These are phyloP conservation scores for Azolla pinnata DNA, from an alignment of 75 land plant species.

Conservation along the genomic window DNA sequence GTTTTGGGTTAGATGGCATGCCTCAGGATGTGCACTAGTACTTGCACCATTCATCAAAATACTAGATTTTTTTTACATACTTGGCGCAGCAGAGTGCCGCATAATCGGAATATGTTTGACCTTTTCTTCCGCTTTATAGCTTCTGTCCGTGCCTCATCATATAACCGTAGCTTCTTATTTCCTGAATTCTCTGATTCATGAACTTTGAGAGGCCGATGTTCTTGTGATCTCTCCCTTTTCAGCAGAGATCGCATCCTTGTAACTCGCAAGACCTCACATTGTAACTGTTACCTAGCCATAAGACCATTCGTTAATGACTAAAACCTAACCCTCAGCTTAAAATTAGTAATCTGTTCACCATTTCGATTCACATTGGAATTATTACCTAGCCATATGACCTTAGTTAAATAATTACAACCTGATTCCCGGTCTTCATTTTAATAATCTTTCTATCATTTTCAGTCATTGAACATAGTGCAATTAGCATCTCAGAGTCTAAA, in stretches of 20 bases:
- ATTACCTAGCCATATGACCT: too few relatives aligned
- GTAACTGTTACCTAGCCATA: conserved; percentile 17
- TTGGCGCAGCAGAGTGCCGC: conserved; percentile 27
- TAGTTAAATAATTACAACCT: too few relatives aligned
- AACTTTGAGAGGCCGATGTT: conserved; percentile 9
- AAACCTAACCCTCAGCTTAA: too few relatives aligned
- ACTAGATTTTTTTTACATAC: conserved; percentile 2
- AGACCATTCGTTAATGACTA: conserved; percentile 5
- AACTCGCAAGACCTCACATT: conserved; percentile 18
- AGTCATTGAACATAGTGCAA: too few relatives aligned
- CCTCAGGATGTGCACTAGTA: too few relatives aligned
- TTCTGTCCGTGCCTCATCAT: conserved; percentile 27
- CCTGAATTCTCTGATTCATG: conserved; percentile 13
- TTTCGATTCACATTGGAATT: too few relatives aligned
- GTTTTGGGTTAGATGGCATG: too few relatives aligned
- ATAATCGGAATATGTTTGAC: conserved; percentile 24
- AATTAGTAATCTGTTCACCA: too few relatives aligned
- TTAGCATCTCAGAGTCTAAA: too few relatives aligned
- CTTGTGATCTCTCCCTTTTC: conserved; percentile 20
- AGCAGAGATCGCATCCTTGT: conserved; percentile 15
- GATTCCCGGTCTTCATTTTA: too few relatives aligned
- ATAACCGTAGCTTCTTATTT: conserved; percentile 23
- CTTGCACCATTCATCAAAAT: too few relatives aligned
- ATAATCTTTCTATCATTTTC: too few relatives aligned
- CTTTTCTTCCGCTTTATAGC: conserved; percentile 29